Conservation (phyloP, 306 rosid genomes). For the Casuarina equisetifolia region DNA sequence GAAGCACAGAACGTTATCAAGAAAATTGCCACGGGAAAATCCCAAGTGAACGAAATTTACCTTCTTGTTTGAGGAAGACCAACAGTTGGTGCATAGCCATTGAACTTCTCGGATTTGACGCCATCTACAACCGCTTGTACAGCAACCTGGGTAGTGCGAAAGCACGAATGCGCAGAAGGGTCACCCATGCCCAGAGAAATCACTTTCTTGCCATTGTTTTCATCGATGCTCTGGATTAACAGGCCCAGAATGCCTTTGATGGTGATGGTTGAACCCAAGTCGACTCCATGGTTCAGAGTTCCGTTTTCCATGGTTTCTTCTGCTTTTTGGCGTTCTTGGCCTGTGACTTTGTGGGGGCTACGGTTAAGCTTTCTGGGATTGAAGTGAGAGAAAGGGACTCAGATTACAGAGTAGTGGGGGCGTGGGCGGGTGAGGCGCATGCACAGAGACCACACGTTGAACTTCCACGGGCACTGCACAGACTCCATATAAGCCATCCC, state of each 20-base stretch:
- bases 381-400: neutral
- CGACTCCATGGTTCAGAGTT: conserved; percentile 38
- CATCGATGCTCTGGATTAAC: conserved; percentile 50
- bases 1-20: neutral
- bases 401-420: neutral
- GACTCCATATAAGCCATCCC: conserved; percentile 20
- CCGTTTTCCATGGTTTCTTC: conserved; percentile 47
- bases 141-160: conserved; percentile 49
- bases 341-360: neutral
- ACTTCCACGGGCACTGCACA: conserved; percentile 8
- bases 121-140: conserved; percentile 62
- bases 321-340: neutral
- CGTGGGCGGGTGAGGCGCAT: conserved; percentile 8
- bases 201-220: conserved; percentile 30
- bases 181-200: conserved; percentile 90
- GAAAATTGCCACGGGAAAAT: neutral
- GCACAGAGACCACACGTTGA: conserved; percentile 41
- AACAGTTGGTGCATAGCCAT: conserved; percentile 86
- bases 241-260: conserved; percentile 81
- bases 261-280: conserved; percentile 61
- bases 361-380: neutral
- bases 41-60: conserved; percentile 22
- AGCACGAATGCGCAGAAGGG: conserved; percentile 71
- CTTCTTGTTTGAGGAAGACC: conserved; percentile 79
- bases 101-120: conserved; percentile 59